Evolutionary conservation across 495 filamentous ascomycete species (phyloP).

Genomic region (Aspergillus affinis): DNA sequence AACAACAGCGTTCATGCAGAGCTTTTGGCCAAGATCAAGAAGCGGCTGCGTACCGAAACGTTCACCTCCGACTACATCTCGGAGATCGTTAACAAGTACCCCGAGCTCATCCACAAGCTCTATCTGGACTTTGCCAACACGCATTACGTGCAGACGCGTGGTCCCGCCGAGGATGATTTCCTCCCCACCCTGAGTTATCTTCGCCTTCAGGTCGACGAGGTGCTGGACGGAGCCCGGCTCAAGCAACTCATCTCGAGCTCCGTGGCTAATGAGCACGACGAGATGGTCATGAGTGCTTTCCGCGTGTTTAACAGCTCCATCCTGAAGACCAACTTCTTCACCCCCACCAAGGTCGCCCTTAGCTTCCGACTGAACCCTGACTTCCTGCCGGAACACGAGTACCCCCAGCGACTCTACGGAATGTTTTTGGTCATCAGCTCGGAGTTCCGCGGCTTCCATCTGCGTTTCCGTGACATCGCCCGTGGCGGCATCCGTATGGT

Average conservation of each 20-base stretch:
- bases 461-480: conserved; percentile 95
- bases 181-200: conserved; percentile 79
- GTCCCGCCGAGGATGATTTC: conserved; percentile 66
- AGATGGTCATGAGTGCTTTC: conserved; percentile 98
- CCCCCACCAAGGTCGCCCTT: conserved; percentile 95
- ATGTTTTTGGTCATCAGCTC: conserved; percentile 99
- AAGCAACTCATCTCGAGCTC: conserved; percentile 79
- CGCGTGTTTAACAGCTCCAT: conserved; percentile 87
- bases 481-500: conserved; percentile 98
- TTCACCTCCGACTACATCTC: conserved; percentile 97
- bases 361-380: conserved; percentile 90
- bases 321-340: conserved; percentile 99
- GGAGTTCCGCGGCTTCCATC: conserved; percentile 94
- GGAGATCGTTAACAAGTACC: conserved; percentile 93
- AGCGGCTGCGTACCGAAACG: conserved; percentile 89
- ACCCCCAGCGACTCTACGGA: conserved; percentile 89
- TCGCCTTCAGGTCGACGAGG: conserved; percentile 67
- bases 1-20: conserved; percentile 84
- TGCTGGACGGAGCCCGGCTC: conserved; percentile 75
- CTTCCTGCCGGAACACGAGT: conserved; percentile 89
- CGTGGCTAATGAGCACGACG: conserved; percentile 89
- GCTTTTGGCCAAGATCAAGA: conserved; percentile 93
- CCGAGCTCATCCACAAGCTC: conserved; percentile 79
- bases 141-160: conserved; percentile 83
- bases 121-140: conserved; percentile 90